These are phyloP conservation scores for Phytophthora palmivora DNA, from an alignment of 352 stramenopile genomes.

Conservation along the genomic window DNA sequence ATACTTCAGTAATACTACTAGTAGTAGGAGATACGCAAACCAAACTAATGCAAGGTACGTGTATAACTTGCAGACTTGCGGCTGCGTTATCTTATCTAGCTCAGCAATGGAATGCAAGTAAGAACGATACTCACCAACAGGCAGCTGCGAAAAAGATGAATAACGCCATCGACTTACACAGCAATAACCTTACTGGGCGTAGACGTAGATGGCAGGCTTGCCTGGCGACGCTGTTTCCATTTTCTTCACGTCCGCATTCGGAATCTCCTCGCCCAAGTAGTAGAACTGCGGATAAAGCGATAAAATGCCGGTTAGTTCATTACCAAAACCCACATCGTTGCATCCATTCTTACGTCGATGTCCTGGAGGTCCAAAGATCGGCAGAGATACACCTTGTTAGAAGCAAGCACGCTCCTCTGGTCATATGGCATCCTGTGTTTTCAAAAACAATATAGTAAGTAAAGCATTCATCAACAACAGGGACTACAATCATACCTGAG, in stretches of 20 bases:
- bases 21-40: conserved; percentile 1
- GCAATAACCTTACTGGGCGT: conserved; percentile 51
- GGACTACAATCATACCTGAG: conserved; percentile 66
- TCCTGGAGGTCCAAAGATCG: conserved; percentile 91
- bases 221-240: conserved; percentile 81
- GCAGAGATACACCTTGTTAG: conserved; percentile 92
- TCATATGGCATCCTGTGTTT: conserved; percentile 92
- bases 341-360: conserved; percentile 55
- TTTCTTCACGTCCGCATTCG: conserved; percentile 85
- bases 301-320: conserved; percentile 6
- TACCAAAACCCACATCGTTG: conserved; percentile 2
- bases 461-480: conserved; percentile 7
- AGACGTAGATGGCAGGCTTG: conserved; percentile 84
- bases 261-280: conserved; percentile 75
- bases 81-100: conserved; percentile 26
- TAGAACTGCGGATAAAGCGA: conserved; percentile 70
- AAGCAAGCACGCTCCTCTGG: conserved; percentile 93
- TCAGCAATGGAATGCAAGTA: conserved; percentile 8
- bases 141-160: no score
- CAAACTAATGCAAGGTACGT: conserved; percentile 20
- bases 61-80: conserved; percentile 26
- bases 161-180: conserved; percentile 11
- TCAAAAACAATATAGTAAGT: conserved; percentile 18
- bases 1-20: no score
- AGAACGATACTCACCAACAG: no score